Base-by-base conservation (phyloP, 768 basidiomycete genomes). In the Cubamyces sp. region DNA sequence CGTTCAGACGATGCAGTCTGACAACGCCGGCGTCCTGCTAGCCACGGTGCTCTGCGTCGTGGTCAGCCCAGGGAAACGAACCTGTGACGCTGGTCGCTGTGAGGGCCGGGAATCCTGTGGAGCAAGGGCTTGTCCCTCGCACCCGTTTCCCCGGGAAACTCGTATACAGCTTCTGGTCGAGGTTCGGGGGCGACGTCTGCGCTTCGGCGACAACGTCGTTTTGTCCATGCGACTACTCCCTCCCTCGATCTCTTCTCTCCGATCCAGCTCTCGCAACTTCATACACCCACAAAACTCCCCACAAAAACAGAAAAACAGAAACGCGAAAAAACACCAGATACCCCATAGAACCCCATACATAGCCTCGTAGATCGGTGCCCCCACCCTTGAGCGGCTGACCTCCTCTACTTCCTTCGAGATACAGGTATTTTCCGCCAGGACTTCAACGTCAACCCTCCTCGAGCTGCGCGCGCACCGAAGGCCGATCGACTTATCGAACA, bases 41-140 rank as follows among this genome's bases (percentile, higher is more conserved):
- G n/a, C 37, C 50, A 12, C 26, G n/a, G 50, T 26, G 54, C 54
- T n/a, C 41, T 28, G 54, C 54, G 54, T 19, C 25, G 43, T 18
- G 43, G 54, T 42, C 30, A 43, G 43, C 54, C 54, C 21, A 19
- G 53, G 42, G 54, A 55, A 43, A 37, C 19, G 52, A 43, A 18
- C 26, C 25, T n/a, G 26, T 25, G 54, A 55, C 41, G 43, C 54
- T 28, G 9, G 43, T 25, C 50, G n/a, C 50, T 37, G 30, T 51
- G 50, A 39, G 50, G 50, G 34, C 34, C 12, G 34, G 50, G 50
- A 34, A 51, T 37, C 30, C 46, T 21, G 25, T 15, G 40, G 53
- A 23, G 48, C 40, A 41, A 40, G 53, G 42, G 53, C 53, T 43
- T 28, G 53, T 41, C 53, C 37, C 51, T 26, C 26, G 25, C 21